Percentiles rank a stretch among this genome's conserved stretches.
These are phyloP conservation scores for Camellia sinensis DNA, from an alignment of 148 eudicot species.

Conservation along the genomic window DNA sequence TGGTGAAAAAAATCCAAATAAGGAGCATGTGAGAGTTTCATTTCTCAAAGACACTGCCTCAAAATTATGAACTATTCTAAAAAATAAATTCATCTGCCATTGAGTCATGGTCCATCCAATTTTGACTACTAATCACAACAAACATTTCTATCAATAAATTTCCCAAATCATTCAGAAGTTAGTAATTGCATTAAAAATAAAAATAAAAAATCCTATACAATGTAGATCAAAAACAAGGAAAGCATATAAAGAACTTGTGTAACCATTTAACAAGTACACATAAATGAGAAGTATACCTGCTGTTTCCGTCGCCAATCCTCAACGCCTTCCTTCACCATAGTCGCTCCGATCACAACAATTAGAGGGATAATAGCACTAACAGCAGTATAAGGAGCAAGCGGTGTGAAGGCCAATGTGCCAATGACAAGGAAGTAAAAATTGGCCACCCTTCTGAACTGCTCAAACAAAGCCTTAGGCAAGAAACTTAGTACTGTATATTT, in stretches of 20 bases:
- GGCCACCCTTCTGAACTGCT: constrained; percentile 98
- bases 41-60: neutral
- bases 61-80: neutral
- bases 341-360: constrained; percentile 68
- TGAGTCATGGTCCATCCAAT: neutral
- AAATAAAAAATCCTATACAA: constrained; percentile 3
- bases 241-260: neutral
- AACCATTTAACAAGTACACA: neutral
- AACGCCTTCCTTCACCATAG: constrained; percentile 86
- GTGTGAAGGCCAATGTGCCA: constrained; percentile 69
- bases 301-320: constrained; percentile 78
- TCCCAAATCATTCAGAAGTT: neutral
- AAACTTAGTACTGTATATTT: constrained; percentile 79
- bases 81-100: neutral
- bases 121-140: neutral
- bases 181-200: neutral
- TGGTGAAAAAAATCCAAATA: neutral
- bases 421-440: constrained; percentile 84
- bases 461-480: constrained; percentile 88
- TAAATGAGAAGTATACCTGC: constrained; percentile 52
- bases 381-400: constrained; percentile 74
- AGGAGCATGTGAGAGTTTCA: neutral
- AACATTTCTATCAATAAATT: neutral
- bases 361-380: constrained; percentile 80
- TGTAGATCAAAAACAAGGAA: neutral